phyloP scores from a whole-genome alignment of 148 eudicot species.

The Silene latifolia region DNA sequence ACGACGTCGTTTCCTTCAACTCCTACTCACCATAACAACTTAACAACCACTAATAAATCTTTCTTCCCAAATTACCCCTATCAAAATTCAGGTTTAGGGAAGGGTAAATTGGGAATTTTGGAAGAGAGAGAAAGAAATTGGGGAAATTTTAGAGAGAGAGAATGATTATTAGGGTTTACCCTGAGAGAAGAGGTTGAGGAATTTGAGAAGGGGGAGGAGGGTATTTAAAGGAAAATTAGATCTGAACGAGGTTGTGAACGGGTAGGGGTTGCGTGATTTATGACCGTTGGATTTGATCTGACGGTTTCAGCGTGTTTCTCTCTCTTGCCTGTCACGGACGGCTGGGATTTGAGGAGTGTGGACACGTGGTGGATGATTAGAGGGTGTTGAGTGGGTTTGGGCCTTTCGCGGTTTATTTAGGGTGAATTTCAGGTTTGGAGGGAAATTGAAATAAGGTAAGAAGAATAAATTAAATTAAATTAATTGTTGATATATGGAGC shows the following conservation, averaged over 20 bases:
- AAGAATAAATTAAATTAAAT: too few relatives aligned
- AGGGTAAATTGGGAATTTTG: neutral
- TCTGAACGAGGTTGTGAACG: constrained; percentile 27
- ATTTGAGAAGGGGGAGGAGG: constrained; percentile 15
- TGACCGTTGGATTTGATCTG: constrained; percentile 9
- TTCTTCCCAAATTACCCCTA: too few relatives aligned
- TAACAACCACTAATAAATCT: too few relatives aligned
- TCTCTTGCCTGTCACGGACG: constrained; percentile 35
- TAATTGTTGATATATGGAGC: too few relatives aligned
- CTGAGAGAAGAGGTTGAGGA: constrained; percentile 25
- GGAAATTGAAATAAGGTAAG: too few relatives aligned
- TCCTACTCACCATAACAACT: too few relatives aligned
- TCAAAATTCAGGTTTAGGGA: neutral
- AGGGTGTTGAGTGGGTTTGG: neutral
- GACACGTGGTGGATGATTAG: constrained; percentile 28
- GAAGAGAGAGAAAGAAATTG: neutral
- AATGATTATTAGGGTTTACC: constrained; percentile 21
- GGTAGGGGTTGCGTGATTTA: constrained; percentile 26
- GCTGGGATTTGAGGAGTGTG: constrained; percentile 20
- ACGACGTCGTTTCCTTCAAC: too few relatives aligned
- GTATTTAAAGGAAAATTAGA: constrained; percentile 40
- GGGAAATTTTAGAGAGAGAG: neutral
- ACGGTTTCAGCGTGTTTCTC: constrained; percentile 19
- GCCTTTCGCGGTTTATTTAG: neutral
- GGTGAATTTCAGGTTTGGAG: too few relatives aligned